Evolutionary conservation across 805 yeast genomes (phyloP).

Genomic region (Metschnikowia continentalis): DNA sequence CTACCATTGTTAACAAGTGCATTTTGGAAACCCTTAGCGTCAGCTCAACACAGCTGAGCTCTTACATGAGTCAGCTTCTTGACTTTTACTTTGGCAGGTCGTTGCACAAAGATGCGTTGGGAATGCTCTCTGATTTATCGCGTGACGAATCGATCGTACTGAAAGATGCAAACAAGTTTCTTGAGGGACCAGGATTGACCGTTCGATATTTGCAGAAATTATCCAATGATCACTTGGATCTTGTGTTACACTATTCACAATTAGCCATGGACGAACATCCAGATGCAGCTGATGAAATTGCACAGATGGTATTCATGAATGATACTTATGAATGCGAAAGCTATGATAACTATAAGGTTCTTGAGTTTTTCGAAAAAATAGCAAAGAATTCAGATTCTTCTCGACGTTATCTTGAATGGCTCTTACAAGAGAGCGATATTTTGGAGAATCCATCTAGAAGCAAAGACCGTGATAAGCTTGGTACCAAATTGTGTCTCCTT

Average conservation of each 20-base stretch:
- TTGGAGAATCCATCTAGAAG: conserved; percentile 16
- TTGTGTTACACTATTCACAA: conserved; percentile 53
- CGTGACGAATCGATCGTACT: conserved; percentile 13
- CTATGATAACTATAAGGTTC: conserved; percentile 50
- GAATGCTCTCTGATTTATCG: conserved; percentile 42
- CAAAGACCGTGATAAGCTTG: conserved; percentile 23
- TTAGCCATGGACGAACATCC: conserved; percentile 43
- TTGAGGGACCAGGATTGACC: conserved; percentile 41
- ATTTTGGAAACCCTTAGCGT: conserved; percentile 37
- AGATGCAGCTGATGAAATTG: conserved; percentile 15
- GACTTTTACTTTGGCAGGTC: conserved; percentile 69
- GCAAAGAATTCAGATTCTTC: conserved; percentile 23
- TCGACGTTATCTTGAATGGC: conserved; percentile 45
- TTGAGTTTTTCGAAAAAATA: conserved; percentile 43
- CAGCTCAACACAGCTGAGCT: conserved; percentile 22
- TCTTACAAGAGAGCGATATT: conserved; percentile 33
- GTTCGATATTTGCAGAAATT: conserved; percentile 58
- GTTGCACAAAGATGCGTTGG: conserved; percentile 63
- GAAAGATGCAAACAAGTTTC: conserved; percentile 20
- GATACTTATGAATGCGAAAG: conserved; percentile 58
- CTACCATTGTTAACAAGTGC: conserved; percentile 53
- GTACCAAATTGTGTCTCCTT: conserved; percentile 32
- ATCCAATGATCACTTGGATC: conserved; percentile 42
- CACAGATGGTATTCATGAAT: conserved; percentile 56
- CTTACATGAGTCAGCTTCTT: conserved; percentile 61